A percentile compares a stretch with the other conserved stretches of the same genome.
These are phyloP conservation scores for Gautieria morchelliformis DNA, from an alignment of 768 basidiomycete genomes.

Conservation along the genomic window DNA sequence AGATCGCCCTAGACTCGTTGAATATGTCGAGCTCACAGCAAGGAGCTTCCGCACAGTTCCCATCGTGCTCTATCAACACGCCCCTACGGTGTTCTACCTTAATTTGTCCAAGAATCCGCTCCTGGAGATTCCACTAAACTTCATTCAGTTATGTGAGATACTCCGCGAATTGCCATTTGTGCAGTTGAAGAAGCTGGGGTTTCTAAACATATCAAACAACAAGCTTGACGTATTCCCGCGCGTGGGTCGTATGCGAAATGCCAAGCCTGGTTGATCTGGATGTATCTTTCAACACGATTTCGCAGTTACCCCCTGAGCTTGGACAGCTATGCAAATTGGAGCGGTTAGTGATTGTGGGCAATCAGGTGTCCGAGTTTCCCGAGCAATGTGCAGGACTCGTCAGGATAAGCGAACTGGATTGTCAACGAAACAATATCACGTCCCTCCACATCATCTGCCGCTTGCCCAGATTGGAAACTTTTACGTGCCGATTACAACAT, in stretches of 20 bases:
- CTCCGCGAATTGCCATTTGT: constrained; percentile 86
- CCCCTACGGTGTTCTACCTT: constrained; percentile 73
- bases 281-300: constrained; percentile 88
- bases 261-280: constrained; percentile 74
- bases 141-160: constrained; percentile 77
- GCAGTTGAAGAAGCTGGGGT: constrained; percentile 55
- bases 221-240: constrained; percentile 71
- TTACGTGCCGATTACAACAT: constrained; percentile 80
- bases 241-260: constrained; percentile 67
- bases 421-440: constrained; percentile 71
- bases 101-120: constrained; percentile 91
- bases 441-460: constrained; percentile 63
- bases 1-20: constrained; percentile 59
- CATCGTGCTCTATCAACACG: constrained; percentile 73
- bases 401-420: constrained; percentile 66
- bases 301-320: constrained; percentile 71
- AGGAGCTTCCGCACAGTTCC: constrained; percentile 82
- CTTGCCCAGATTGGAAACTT: constrained; percentile 55
- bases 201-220: constrained; percentile 94
- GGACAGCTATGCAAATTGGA: constrained; percentile 61
- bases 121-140: constrained; percentile 93
- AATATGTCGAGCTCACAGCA: constrained; percentile 45
- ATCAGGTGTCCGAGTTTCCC: constrained; percentile 68
- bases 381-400: constrained; percentile 43
- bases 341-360: constrained; percentile 74